These are phyloP conservation scores for Tympanopsis confertula DNA, from an alignment of 2,329 filamentous ascomycete genomes.

Conservation along the genomic window DNA sequence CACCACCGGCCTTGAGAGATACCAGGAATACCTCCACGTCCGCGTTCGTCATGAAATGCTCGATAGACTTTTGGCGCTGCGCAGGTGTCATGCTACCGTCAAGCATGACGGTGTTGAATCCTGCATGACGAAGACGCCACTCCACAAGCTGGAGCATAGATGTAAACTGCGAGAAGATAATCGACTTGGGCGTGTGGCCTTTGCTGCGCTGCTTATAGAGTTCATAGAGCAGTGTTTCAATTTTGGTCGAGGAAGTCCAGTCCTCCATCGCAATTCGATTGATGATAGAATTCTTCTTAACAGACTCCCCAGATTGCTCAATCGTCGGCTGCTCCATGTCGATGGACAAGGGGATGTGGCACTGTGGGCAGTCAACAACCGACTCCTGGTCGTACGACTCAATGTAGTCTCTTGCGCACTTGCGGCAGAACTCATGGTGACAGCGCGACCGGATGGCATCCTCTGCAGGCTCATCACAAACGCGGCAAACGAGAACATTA, in stretches of 20 bases:
- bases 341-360: conserved; percentile 79
- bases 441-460: conserved; percentile 87
- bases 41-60: conserved; percentile 91
- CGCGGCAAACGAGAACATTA: conserved; percentile 82
- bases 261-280: conserved; percentile 98
- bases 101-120: conserved; percentile 95
- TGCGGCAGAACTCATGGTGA: conserved; percentile 82
- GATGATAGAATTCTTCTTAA: conserved; percentile 95
- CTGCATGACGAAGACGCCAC: conserved; percentile 90
- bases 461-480: conserved; percentile 92
- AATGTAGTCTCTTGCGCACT: conserved; percentile 71
- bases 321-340: conserved; percentile 93
- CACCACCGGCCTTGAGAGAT: conserved; percentile 88
- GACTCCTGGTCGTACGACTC: conserved; percentile 57
- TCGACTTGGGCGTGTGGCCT: conserved; percentile 88
- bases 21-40: conserved; percentile 94
- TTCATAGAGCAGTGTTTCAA: conserved; percentile 90
- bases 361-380: conserved; percentile 70
- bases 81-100: conserved; percentile 94
- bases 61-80: conserved; percentile 84
- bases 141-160: conserved; percentile 95
- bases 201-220: conserved; percentile 83
- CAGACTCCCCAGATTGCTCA: conserved; percentile 72
- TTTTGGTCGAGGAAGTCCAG: conserved; percentile 97
- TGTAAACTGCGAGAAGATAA: conserved; percentile 95